These are phyloP conservation scores for Umbilicus rupestris DNA, from an alignment of 164 flowering plant species.

Conservation along the genomic window DNA sequence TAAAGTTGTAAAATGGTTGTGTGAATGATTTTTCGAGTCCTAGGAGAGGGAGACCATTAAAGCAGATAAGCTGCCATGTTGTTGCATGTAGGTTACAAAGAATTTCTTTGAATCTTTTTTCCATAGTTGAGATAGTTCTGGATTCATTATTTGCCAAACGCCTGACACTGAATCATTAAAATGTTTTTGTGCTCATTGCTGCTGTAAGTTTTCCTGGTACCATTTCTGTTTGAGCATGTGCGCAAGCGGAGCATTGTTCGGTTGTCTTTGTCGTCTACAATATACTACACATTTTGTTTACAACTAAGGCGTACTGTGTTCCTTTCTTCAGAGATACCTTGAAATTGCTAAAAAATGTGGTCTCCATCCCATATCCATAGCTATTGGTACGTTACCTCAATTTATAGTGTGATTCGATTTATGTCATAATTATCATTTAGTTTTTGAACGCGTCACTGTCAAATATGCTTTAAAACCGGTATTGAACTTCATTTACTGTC, in stretches of 20 bases:
- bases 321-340: conserved; percentile 42
- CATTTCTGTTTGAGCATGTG: too few species aligned
- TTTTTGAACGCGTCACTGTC: background rate
- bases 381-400: conserved; percentile 44
- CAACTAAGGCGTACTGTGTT: background rate
- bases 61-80: too few species aligned
- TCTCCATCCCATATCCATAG: conserved; percentile 58
- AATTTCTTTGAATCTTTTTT: too few species aligned
- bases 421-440: background rate
- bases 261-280: background rate
- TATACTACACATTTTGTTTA: background rate
- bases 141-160: too few species aligned
- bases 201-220: too few species aligned
- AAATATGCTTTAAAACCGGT: background rate
- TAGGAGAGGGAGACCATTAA: too few species aligned
- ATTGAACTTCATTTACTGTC: too few species aligned
- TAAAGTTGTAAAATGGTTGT: background rate
- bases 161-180: too few species aligned
- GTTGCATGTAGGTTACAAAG: too few species aligned
- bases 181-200: too few species aligned
- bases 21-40: background rate
- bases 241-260: too few species aligned
- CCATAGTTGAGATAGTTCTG: too few species aligned
- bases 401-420: background rate
- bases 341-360: conserved; percentile 41